phyloP scores from a whole-genome alignment of 2,329 filamentous ascomycete species.

The Scedosporium aurantiacum region DNA sequence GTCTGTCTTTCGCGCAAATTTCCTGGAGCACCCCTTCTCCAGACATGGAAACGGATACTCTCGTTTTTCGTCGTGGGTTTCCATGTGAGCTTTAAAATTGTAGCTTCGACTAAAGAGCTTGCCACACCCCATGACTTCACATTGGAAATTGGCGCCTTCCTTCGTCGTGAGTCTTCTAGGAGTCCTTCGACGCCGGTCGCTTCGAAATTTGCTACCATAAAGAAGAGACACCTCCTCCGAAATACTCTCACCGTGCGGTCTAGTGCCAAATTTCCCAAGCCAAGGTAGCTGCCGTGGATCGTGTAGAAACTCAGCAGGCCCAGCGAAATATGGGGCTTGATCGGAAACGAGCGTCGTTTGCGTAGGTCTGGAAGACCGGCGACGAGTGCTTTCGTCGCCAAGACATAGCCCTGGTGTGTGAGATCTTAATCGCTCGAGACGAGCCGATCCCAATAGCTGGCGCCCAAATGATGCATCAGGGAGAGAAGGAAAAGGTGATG shows the following conservation, averaged over 20 bases:
- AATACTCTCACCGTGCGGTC: not conserved
- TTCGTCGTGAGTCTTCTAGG: slow-evolving; percentile 48
- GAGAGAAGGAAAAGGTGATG: too few relatives aligned
- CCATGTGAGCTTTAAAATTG: slow-evolving; percentile 79
- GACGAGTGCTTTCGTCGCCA: too few relatives aligned
- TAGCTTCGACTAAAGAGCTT: slow-evolving; percentile 74
- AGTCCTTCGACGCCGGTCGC: slow-evolving; percentile 21
- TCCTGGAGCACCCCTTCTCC: slow-evolving; percentile 54
- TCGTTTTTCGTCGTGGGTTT: slow-evolving; percentile 66
- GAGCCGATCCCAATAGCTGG: too few relatives aligned
- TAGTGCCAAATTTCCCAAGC: not conserved
- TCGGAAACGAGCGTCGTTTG: not conserved
- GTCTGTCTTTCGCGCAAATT: slow-evolving; percentile 76
- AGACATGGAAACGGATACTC: slow-evolving; percentile 61
- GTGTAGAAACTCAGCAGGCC: not conserved
- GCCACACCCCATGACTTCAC: slow-evolving; percentile 57
- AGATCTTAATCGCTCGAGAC: too few relatives aligned
- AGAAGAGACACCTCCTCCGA: not conserved
- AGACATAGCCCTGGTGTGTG: too few relatives aligned
- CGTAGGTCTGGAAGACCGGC: too few relatives aligned
- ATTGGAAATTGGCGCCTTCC: slow-evolving; percentile 62
- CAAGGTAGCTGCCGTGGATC: not conserved
- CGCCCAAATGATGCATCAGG: too few relatives aligned
- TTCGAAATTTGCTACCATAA: not conserved
- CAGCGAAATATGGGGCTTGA: not conserved